Conservation (phyloP, 1,139 yeast species). For the Pichia sp. region DNA sequence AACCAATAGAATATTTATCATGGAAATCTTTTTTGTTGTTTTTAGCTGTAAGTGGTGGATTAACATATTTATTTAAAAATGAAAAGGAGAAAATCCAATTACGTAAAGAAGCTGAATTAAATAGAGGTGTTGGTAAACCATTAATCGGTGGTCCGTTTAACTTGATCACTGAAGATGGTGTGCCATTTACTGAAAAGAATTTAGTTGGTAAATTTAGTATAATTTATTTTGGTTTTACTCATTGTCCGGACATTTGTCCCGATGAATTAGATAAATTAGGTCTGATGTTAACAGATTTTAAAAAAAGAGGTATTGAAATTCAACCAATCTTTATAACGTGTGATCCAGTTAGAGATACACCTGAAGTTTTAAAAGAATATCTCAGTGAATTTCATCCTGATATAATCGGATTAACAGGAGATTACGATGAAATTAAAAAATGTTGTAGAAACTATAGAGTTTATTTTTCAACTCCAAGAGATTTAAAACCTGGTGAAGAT, state of each 20-base stretch:
- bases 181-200: constrained; percentile 68
- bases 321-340: constrained; percentile 92
- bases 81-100: constrained; percentile 71
- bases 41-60: constrained; percentile 59
- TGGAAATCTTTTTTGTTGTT: constrained; percentile 79
- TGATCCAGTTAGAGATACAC: constrained; percentile 91
- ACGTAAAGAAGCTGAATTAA: constrained; percentile 75
- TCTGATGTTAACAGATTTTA: constrained; percentile 61
- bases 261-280: constrained; percentile 93
- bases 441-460: constrained; percentile 87
- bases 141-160: constrained; percentile 86
- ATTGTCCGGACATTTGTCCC: constrained; percentile 98
- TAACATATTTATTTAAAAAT: constrained; percentile 59
- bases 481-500: constrained; percentile 91
- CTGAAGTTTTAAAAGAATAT: constrained; percentile 73
- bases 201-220: constrained; percentile 72
- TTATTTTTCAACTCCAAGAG: constrained; percentile 91
- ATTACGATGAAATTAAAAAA: constrained; percentile 75
- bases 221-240: constrained; percentile 89
- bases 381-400: constrained; percentile 82
- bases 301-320: constrained; percentile 51
- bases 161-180: constrained; percentile 63
- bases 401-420: constrained; percentile 86
- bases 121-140: constrained; percentile 87
- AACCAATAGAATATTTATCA: constrained; percentile 63